Evolutionary conservation across 2,329 filamentous ascomycete genomes (phyloP).

Genomic region (Botrytis hyacinthi): DNA sequence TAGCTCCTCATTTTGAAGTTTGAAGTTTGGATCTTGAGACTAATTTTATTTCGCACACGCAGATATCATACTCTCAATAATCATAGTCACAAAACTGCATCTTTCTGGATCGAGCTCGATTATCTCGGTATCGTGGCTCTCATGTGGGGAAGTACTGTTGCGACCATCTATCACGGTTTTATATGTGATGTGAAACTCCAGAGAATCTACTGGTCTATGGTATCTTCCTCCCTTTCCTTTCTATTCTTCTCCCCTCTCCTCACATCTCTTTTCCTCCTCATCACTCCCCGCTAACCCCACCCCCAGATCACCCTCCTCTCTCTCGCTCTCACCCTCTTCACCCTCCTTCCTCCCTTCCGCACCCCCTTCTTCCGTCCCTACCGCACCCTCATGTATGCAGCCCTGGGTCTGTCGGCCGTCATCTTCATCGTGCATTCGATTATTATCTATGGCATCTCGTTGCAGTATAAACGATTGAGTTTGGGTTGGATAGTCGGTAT

Average conservation of each 20-base stretch:
- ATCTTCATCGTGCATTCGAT: slow-evolving; percentile 34
- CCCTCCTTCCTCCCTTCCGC: slow-evolving; percentile 28
- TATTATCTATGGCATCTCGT: slow-evolving; percentile 26
- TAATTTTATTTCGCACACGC: not conserved
- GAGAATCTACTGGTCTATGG: slow-evolving; percentile 41
- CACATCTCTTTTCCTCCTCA: slow-evolving; percentile 22
- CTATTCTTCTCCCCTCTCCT: not conserved
- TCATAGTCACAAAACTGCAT: slow-evolving; percentile 40
- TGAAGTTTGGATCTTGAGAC: too few species aligned
- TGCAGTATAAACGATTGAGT: slow-evolving; percentile 28
- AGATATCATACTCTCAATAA: slow-evolving; percentile 41
- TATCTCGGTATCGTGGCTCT: slow-evolving; percentile 42
- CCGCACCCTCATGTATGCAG: slow-evolving; percentile 31
- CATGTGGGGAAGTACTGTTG: slow-evolving; percentile 43
- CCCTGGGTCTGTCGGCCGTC: slow-evolving; percentile 32
- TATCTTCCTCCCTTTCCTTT: slow-evolving; percentile 29
- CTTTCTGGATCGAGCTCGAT: slow-evolving; percentile 42
- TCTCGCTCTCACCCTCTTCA: slow-evolving; percentile 30
- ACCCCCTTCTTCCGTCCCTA: slow-evolving; percentile 27
- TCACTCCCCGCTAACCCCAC: slow-evolving; percentile 29
- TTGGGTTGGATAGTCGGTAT: slow-evolving; percentile 24
- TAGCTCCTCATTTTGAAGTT: too few species aligned
- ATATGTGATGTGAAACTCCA: slow-evolving; percentile 41
- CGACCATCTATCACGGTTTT: slow-evolving; percentile 44
- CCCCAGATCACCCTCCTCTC: slow-evolving; percentile 24